phyloP scores from a whole-genome alignment of 2,329 filamentous ascomycete species.

The Westerdykella ornata region DNA sequence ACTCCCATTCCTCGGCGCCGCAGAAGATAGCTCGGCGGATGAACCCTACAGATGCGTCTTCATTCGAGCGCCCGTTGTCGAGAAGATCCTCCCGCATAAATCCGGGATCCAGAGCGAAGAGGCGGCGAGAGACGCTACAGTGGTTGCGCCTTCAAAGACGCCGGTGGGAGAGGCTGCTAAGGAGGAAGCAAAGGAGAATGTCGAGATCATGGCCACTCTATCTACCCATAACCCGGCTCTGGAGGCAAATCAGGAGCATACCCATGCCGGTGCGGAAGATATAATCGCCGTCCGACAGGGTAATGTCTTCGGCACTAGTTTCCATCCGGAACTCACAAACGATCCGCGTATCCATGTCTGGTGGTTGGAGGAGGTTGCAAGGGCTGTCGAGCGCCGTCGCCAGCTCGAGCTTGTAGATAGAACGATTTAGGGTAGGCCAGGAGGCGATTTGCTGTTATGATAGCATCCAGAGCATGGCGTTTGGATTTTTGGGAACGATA shows the following conservation, averaged over 20 bases:
- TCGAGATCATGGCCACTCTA: constrained; percentile 54
- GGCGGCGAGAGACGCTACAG: constrained; percentile 42
- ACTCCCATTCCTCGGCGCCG: constrained; percentile 58
- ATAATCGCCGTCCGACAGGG: constrained; percentile 86
- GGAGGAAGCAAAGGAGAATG: constrained; percentile 42
- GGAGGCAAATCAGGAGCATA: constrained; percentile 43
- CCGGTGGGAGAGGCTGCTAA: constrained; percentile 43
- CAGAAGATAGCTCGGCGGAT: constrained; percentile 23
- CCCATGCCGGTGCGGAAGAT: constrained; percentile 49
- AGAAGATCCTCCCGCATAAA: constrained; percentile 59
- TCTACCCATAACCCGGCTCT: constrained; percentile 48
- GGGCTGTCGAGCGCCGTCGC: constrained; percentile 26
- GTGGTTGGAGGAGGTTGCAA: constrained; percentile 72
- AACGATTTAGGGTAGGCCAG: constrained; percentile 7
- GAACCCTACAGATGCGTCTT: constrained; percentile 76
- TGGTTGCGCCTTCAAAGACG: constrained; percentile 52
- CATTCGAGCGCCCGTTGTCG: constrained; percentile 89
- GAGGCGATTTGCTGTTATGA: background rate
- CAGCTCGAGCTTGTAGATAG: constrained; percentile 28
- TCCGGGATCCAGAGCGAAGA: constrained; percentile 49
- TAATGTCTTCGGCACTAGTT: constrained; percentile 90
- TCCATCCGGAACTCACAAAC: constrained; percentile 86
- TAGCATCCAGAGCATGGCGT: constrained; percentile 10
- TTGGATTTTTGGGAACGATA: constrained; percentile 1
- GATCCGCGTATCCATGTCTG: constrained; percentile 86